These are phyloP conservation scores for Pseudogymnoascus sp. DNA, from an alignment of 2,329 filamentous ascomycete species.

Conservation along the genomic window DNA sequence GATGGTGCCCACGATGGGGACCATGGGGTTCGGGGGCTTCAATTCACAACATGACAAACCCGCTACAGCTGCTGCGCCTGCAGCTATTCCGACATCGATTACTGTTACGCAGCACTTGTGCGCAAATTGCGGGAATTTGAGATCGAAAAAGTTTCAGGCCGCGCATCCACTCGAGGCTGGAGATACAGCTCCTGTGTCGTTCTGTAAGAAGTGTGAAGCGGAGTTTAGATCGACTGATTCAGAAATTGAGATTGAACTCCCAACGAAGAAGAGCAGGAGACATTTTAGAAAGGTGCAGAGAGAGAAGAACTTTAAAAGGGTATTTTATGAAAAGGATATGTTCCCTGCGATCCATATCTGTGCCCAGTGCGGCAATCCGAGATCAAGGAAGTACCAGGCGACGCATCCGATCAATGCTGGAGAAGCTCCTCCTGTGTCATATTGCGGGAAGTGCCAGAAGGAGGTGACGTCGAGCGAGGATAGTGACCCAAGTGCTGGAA, in stretches of 20 bases:
- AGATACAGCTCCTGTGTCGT: neutral
- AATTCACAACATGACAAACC: conserved; percentile 4
- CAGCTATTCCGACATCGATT: neutral
- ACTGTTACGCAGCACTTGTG: conserved; percentile 2
- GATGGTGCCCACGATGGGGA: neutral
- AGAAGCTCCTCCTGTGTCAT: neutral
- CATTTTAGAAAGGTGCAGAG: neutral
- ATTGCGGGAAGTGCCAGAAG: conserved; percentile 2
- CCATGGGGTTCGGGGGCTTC: neutral
- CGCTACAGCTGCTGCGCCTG: neutral
- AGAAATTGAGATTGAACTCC: neutral
- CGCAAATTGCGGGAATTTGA: conserved; percentile 7
- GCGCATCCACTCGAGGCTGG: neutral
- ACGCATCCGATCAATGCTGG: conserved; percentile 7
- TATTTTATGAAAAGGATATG: neutral
- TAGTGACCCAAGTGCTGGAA: neutral
- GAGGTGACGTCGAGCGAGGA: conserved; percentile 1
- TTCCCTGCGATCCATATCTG: neutral
- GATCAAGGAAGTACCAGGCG: conserved; percentile 2
- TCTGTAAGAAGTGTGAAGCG: conserved; percentile 3
- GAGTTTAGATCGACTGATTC: conserved; percentile 6
- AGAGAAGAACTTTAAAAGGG: neutral
- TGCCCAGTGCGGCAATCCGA: conserved; percentile 1
- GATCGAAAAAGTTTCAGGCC: conserved; percentile 1
- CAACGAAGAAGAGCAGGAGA: neutral